A percentile compares a stretch with the other conserved stretches of the same genome.
These are phyloP conservation scores for Chaetoceros tenuissimus DNA, from an alignment of 108 stramenopile species.

Conservation along the genomic window DNA sequence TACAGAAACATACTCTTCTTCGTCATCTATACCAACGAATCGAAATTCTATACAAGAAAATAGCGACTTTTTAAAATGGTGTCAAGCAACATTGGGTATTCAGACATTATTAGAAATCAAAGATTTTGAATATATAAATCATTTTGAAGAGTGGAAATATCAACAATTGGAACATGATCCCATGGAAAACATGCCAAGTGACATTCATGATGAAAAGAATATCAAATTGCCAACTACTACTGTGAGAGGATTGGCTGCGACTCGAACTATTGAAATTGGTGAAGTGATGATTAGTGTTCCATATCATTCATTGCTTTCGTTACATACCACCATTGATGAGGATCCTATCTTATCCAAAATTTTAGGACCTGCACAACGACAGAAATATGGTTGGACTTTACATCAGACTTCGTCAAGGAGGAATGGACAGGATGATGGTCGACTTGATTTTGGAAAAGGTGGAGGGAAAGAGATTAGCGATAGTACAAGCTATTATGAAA, in stretches of 20 bases:
- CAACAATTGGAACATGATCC: neutral
- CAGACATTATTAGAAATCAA: neutral
- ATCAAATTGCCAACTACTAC: slow-evolving; percentile 29
- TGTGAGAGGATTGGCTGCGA: slow-evolving; percentile 67
- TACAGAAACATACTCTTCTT: too few relatives aligned
- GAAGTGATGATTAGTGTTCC: slow-evolving; percentile 70
- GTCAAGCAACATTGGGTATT: neutral
- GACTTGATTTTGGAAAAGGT: neutral
- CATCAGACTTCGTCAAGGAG: neutral
- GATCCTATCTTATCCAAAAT: slow-evolving; percentile 54
- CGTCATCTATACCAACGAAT: too few relatives aligned
- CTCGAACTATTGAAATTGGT: slow-evolving; percentile 41
- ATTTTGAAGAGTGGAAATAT: neutral
- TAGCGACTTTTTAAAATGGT: neutral
- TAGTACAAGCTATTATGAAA: slow-evolving; percentile 41
- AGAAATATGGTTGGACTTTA: slow-evolving; percentile 43
- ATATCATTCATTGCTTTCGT: slow-evolving; percentile 46
- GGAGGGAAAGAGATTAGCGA: neutral
- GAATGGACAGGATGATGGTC: neutral
- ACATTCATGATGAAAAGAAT: neutral
- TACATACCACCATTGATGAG: slow-evolving; percentile 63
- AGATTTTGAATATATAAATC: neutral
- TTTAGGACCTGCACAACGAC: slow-evolving; percentile 47
- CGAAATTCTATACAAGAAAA: too few relatives aligned
- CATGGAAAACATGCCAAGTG: neutral